Conservation (phyloP, 352 stramenopile species). For the Phytopythium mirpurense region DNA sequence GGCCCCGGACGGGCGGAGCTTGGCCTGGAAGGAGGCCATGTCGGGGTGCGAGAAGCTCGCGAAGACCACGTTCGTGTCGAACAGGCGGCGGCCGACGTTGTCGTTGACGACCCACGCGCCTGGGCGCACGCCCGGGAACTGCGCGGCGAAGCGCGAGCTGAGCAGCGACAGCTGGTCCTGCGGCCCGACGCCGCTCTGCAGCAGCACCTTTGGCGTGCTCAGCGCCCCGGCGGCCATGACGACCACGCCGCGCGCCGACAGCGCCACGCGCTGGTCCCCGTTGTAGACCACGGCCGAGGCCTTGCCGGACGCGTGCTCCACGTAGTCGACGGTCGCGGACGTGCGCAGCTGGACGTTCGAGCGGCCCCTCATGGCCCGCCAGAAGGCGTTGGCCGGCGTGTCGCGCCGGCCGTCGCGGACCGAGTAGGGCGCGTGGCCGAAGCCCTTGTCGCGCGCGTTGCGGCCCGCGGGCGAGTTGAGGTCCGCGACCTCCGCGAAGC, state of each 20-base stretch:
- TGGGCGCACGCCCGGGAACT: constrained; percentile 42
- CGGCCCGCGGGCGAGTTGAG: constrained; percentile 43
- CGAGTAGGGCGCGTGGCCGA: constrained; percentile 38
- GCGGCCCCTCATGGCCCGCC: constrained; percentile 31
- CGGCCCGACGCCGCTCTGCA: constrained; percentile 74
- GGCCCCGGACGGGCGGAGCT: constrained; percentile 19
- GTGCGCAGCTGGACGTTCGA: constrained; percentile 52
- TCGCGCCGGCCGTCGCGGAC: constrained; percentile 55
- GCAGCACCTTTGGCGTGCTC: constrained; percentile 76
- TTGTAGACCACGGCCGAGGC: constrained; percentile 51
- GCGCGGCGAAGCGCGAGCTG: constrained; percentile 9
- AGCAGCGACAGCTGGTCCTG: constrained; percentile 46
- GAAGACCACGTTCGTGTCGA: constrained; percentile 51
- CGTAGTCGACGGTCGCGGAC: constrained; percentile 38
- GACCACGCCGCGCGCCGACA: constrained; percentile 45
- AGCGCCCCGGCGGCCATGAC: constrained; percentile 69
- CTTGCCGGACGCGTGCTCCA: constrained; percentile 36
- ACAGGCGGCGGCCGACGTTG: constrained; percentile 53
- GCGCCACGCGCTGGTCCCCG: constrained; percentile 19
- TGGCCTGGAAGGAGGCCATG: constrained; percentile 46
- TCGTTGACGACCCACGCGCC: constrained; percentile 39
- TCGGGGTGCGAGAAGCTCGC: constrained; percentile 41
- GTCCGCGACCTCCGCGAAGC: constrained; percentile 30
- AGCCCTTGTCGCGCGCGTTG: constrained; percentile 57
- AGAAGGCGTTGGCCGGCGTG: constrained; percentile 49